Conservation (phyloP, 1,284 basidiomycete genomes). For the Tremellales sp. region DNA sequence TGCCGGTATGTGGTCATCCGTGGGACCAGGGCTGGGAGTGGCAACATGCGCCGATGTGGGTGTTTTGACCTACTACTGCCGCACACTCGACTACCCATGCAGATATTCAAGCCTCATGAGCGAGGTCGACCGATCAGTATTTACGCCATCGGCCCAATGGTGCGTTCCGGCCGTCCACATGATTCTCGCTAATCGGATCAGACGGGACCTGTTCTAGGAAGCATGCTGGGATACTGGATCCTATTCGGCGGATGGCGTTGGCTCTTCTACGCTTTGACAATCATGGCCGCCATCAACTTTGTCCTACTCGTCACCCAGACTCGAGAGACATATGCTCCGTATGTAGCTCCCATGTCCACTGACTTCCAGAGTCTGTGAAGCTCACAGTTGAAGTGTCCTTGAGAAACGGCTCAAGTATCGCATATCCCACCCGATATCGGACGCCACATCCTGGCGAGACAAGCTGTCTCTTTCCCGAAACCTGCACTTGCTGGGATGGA, state of each 20-base stretch:
- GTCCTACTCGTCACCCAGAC: constrained; percentile 29
- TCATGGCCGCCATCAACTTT: constrained; percentile 38
- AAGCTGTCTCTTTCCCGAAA: constrained; percentile 16
- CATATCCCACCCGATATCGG: constrained; percentile 15
- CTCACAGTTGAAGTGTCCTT: constrained; percentile 22
- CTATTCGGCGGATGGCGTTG: constrained; percentile 43
- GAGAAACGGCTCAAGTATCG: constrained; percentile 34
- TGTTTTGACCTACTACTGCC: not conserved
- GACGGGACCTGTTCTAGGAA: constrained; percentile 41
- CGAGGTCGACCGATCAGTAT: constrained; percentile 42
- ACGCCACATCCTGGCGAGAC: constrained; percentile 8
- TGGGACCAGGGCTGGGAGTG: constrained; percentile 44
- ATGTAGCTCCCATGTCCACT: constrained; percentile 10
- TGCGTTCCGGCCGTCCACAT: constrained; percentile 7
- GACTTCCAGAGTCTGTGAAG: too few relatives aligned
- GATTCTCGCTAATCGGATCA: not conserved
- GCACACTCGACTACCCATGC: not conserved
- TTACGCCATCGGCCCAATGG: constrained; percentile 46
- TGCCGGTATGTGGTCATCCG: constrained; percentile 41
- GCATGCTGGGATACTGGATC: constrained; percentile 45
- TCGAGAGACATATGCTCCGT: constrained; percentile 47
- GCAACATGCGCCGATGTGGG: constrained; percentile 46
- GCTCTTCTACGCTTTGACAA: constrained; percentile 42
- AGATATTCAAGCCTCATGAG: constrained; percentile 39
- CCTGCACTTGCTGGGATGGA: constrained; percentile 32